Base-by-base conservation (phyloP, 352 stramenopile species). In the Hyphochytrium catenoides region DNA sequence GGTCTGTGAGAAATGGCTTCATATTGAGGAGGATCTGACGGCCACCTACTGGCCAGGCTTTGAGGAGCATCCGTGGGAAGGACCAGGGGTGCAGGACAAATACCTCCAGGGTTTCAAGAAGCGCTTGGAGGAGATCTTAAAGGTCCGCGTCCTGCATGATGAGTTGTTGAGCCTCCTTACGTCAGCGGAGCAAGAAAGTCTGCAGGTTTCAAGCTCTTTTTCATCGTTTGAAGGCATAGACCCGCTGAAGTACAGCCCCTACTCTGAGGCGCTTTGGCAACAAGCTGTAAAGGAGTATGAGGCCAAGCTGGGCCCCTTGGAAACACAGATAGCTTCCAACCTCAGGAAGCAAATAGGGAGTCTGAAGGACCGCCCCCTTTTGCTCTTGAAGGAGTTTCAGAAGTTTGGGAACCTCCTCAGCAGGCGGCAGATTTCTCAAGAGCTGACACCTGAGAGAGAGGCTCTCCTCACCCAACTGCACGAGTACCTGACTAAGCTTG, bases 211-310 rank as follows among this genome's bases (percentile, higher is more conserved):
- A 53, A 1, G 36, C 43, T 69, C 63, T 41, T 88, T 87, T 35
- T 38, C 51, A 20, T 63, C 62, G 0, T 79, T 89, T 33, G 46
- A 58, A 1, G 47, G 35, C 7, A 50, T 82, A 11, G 52, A 70
- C 31, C 60, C 65, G 23, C 50, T 87, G 1, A 73, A 83, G 36
- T 90, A 86, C 56, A 91, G 87, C 41, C 57, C 66, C 18, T 91
- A 93, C 62, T 90, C 81, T 3, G 65, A 85, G 17, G 43, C 47
- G 14, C 47, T 62, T 11, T 94, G 78, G 78, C 46, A 69, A 17
- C 31, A 39, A 0, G 70, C 72, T 0, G 50, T 91, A 1, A 50
- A 47, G 4, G 52, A 62, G 9, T 94, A 76, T 41, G 81, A 94
- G 38, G 36, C 48, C 7, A 52, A 51, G 21, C 56, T 94, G 0